phyloP scores from a whole-genome alignment of 495 filamentous ascomycete genomes.

The Saxophila tyrrhenica region DNA sequence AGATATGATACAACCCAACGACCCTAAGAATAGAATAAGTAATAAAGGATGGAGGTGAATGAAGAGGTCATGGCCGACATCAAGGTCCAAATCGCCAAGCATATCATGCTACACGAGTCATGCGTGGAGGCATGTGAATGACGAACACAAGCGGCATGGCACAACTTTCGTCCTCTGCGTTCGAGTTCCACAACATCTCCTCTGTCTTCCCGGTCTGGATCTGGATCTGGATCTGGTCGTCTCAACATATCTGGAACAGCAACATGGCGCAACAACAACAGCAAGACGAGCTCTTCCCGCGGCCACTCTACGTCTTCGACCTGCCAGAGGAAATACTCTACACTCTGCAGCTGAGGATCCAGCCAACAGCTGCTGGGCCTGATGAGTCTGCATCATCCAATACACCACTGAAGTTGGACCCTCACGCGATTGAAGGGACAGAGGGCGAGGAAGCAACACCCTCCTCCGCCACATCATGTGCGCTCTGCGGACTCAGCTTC shows the following conservation, averaged over 20 bases:
- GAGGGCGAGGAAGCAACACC: conserved; percentile 25
- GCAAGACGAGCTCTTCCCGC: conserved; percentile 10
- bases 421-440: not conserved
- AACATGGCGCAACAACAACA: conserved; percentile 2
- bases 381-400: not conserved
- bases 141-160: not conserved
- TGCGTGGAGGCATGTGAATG: not conserved
- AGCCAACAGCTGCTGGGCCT: conserved; percentile 2
- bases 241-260: not conserved
- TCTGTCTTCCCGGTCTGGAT: too few relatives aligned
- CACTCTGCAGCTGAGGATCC: conserved; percentile 40
- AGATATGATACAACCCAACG: too few relatives aligned
- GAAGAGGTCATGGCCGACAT: too few relatives aligned
- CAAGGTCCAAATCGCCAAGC: too few relatives aligned
- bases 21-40: too few relatives aligned
- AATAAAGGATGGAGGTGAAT: too few relatives aligned
- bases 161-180: not conserved
- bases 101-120: not conserved
- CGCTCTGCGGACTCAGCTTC: conserved; percentile 65
- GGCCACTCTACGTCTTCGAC: conserved; percentile 54
- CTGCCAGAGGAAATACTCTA: conserved; percentile 66
- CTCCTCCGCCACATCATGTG: conserved; percentile 57
- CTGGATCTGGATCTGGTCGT: too few relatives aligned
- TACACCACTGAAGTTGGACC: not conserved
- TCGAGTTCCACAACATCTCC: too few relatives aligned